Conservation (phyloP, 2,329 filamentous ascomycete genomes). For the Microcyclospora pomicola region DNA sequence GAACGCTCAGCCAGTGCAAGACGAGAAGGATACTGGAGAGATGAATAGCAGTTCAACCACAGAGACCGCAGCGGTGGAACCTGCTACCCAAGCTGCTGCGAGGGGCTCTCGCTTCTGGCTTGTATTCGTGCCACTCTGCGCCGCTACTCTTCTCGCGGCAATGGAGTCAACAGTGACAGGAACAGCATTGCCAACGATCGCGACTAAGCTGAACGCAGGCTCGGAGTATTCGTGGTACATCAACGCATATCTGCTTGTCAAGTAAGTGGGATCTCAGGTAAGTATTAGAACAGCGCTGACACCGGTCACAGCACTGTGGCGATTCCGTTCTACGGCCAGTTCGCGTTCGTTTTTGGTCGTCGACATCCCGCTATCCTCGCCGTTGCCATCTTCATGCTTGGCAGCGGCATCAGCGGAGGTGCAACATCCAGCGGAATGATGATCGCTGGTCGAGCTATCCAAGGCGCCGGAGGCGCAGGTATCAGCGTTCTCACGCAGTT, state of each 20-base stretch:
- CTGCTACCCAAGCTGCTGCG: too few species aligned
- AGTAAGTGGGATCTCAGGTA: constrained; percentile 27
- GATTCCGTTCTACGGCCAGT: constrained; percentile 54
- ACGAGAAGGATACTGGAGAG: too few species aligned
- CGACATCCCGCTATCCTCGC: constrained; percentile 43
- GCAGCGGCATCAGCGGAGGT: constrained; percentile 46
- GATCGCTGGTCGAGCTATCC: constrained; percentile 46
- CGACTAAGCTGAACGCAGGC: constrained; percentile 48
- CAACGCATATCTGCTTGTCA: too few species aligned
- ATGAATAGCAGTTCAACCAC: too few species aligned
- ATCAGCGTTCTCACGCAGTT: constrained; percentile 34
- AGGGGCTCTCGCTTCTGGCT: too few species aligned
- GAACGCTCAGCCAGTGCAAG: too few species aligned
- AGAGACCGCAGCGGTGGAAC: too few species aligned
- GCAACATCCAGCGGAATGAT: constrained; percentile 48
- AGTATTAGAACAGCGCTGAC: constrained; percentile 63
- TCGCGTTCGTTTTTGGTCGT: constrained; percentile 44
- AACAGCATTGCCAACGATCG: constrained; percentile 40
- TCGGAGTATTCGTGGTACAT: constrained; percentile 40
- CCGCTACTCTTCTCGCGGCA: too few species aligned
- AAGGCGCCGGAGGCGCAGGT: constrained; percentile 39
- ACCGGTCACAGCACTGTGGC: constrained; percentile 54
- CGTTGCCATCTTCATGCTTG: constrained; percentile 51
- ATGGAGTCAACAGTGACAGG: neutral
- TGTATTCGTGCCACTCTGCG: too few species aligned